These are phyloP conservation scores for Draba incana DNA, from an alignment of 345 rosid genomes.

Conservation along the genomic window DNA sequence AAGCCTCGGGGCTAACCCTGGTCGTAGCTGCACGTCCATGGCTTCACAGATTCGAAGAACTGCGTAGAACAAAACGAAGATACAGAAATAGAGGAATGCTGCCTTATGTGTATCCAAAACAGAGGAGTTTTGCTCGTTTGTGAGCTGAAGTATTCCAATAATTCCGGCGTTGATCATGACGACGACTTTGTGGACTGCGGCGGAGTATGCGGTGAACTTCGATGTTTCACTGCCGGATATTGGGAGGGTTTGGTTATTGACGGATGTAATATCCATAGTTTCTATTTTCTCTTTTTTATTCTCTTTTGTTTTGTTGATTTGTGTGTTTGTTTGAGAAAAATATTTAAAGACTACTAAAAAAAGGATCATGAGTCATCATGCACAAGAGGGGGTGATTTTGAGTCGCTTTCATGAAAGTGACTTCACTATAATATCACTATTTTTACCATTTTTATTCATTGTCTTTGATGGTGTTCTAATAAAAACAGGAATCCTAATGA, in stretches of 20 bases:
- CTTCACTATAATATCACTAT: too few relatives aligned
- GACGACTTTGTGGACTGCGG: slow-evolving; percentile 33
- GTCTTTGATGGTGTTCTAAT: too few relatives aligned
- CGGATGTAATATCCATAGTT: background rate
- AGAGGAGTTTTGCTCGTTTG: slow-evolving; percentile 15
- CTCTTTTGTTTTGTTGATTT: too few relatives aligned
- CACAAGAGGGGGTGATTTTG: too few relatives aligned
- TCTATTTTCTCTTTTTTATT: too few relatives aligned
- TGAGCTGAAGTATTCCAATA: slow-evolving; percentile 30
- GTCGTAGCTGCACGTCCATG: slow-evolving; percentile 8
- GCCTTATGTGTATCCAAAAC: slow-evolving; percentile 30
- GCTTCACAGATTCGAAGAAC: slow-evolving; percentile 22
- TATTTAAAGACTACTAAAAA: too few relatives aligned
- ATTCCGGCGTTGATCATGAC: slow-evolving; percentile 27
- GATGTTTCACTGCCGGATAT: slow-evolving; percentile 5
- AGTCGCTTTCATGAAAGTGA: too few relatives aligned
- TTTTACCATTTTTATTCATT: too few relatives aligned
- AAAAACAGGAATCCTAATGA: too few relatives aligned
- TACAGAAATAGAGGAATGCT: slow-evolving; percentile 17
- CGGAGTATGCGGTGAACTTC: slow-evolving; percentile 11
- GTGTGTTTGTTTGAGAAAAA: too few relatives aligned
- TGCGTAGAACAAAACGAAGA: slow-evolving; percentile 5
- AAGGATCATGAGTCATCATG: too few relatives aligned
- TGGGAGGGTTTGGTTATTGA: background rate
- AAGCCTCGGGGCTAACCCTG: slow-evolving; percentile 5